These are phyloP conservation scores for Rhodamnia rubescens DNA, from an alignment of 345 rosid species.

Conservation along the genomic window DNA sequence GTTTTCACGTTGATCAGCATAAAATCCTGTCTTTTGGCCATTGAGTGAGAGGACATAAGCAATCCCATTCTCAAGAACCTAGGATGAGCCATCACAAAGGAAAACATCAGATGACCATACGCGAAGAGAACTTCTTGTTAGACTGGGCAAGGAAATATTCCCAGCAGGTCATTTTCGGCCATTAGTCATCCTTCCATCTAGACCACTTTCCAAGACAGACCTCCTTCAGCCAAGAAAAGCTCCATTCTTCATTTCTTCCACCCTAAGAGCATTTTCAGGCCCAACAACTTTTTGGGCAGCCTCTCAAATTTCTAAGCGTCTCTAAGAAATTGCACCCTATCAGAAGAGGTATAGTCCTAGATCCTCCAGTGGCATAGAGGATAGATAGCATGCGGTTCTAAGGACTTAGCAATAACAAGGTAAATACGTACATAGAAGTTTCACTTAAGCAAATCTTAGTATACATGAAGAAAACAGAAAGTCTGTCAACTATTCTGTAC, in stretches of 20 bases:
- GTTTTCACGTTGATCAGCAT: constrained; percentile 80
- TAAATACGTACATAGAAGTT: not conserved
- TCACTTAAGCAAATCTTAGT: not conserved
- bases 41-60: constrained; percentile 52
- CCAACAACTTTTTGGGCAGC: not conserved
- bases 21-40: constrained; percentile 92
- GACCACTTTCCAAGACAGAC: not conserved
- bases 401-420: not conserved
- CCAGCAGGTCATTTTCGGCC: not conserved
- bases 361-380: not conserved
- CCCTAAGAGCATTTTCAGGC: not conserved
- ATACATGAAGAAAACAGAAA: not conserved
- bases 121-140: not conserved
- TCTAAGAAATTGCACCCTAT: not conserved
- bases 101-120: not conserved
- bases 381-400: not conserved
- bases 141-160: not conserved
- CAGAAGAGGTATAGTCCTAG: not conserved
- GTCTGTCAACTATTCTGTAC: constrained; percentile 13
- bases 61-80: constrained; percentile 78
- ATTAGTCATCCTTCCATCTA: not conserved
- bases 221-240: not conserved
- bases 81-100: constrained; percentile 1
- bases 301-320: not conserved
- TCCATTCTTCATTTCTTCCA: not conserved